Conservation (phyloP, 768 basidiomycete genomes). For the Psilocybe cyanescens region DNA sequence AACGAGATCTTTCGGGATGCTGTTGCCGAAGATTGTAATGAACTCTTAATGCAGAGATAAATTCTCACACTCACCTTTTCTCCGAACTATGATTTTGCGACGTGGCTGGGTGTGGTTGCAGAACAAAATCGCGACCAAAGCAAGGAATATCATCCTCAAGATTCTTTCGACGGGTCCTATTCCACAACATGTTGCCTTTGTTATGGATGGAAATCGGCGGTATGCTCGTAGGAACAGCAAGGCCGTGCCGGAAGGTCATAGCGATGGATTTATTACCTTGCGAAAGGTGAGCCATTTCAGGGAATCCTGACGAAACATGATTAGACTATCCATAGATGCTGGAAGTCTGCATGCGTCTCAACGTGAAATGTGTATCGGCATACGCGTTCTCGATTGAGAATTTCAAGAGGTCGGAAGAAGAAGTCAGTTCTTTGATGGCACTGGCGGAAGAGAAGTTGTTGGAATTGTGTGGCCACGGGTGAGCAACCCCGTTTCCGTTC, state of each 20-base stretch:
- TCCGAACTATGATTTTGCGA: slow-evolving; percentile 25
- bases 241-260: slow-evolving; percentile 78
- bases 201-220: slow-evolving; percentile 97
- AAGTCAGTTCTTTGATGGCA: slow-evolving; percentile 89
- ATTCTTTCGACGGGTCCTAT: slow-evolving; percentile 83
- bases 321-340: slow-evolving; percentile 57
- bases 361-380: slow-evolving; percentile 84
- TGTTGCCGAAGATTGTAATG: no score
- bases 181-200: slow-evolving; percentile 89
- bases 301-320: background rate
- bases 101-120: slow-evolving; percentile 32
- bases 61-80: background rate
- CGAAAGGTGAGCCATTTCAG: slow-evolving; percentile 61
- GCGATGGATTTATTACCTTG: slow-evolving; percentile 81
- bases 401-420: slow-evolving; percentile 84
- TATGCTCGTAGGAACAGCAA: slow-evolving; percentile 77
- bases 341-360: slow-evolving; percentile 82
- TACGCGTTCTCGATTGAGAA: slow-evolving; percentile 99
- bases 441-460: slow-evolving; percentile 77
- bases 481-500: slow-evolving; percentile 27
- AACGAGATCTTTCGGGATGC: no score
- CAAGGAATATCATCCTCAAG: slow-evolving; percentile 56
- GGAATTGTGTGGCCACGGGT: slow-evolving; percentile 86
- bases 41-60: background rate
- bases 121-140: slow-evolving; percentile 33